Conservation (phyloP, 1,139 yeast species). For the Candida buenavistaensis region DNA sequence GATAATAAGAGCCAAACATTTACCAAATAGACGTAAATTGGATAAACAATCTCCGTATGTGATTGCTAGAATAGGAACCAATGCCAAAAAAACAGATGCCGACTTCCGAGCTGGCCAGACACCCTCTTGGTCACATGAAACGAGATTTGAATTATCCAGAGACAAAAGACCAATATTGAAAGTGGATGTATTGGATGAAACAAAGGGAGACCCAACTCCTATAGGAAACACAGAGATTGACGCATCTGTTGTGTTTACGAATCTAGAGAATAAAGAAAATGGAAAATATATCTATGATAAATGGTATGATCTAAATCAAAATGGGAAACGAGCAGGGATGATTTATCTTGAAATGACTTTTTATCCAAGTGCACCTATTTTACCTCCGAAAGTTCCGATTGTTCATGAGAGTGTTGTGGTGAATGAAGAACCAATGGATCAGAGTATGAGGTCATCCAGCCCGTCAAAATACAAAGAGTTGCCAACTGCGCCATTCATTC, state of each 20-base stretch:
- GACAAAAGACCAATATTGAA: slow-evolving; percentile 64
- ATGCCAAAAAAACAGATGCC: slow-evolving; percentile 72
- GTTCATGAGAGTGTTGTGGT: slow-evolving; percentile 7
- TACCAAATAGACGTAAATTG: slow-evolving; percentile 77
- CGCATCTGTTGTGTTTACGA: slow-evolving; percentile 62
- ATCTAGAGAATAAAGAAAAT: slow-evolving; percentile 47
- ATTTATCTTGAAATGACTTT: slow-evolving; percentile 90
- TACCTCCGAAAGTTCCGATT: slow-evolving; percentile 40
- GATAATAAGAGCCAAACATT: slow-evolving; percentile 62
- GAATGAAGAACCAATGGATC: slow-evolving; percentile 3
- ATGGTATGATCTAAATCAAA: slow-evolving; percentile 75
- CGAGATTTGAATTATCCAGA: slow-evolving; percentile 63
- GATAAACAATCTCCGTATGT: slow-evolving; percentile 92
- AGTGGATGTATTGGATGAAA: slow-evolving; percentile 82
- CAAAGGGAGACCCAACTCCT: slow-evolving; percentile 80
- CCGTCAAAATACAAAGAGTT: slow-evolving; percentile 4
- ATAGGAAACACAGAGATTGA: slow-evolving; percentile 83
- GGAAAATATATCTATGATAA: slow-evolving; percentile 75
- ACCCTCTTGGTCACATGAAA: slow-evolving; percentile 82
- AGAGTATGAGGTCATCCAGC: slow-evolving; percentile 3
- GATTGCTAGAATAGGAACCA: slow-evolving; percentile 76
- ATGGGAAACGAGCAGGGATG: slow-evolving; percentile 83
- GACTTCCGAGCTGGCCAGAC: slow-evolving; percentile 87
- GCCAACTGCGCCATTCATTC: slow-evolving; percentile 4
- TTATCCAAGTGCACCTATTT: slow-evolving; percentile 61